Evolutionary conservation across 805 yeast genomes (phyloP).

Genomic region (Scheffersomyces amazonensis): DNA sequence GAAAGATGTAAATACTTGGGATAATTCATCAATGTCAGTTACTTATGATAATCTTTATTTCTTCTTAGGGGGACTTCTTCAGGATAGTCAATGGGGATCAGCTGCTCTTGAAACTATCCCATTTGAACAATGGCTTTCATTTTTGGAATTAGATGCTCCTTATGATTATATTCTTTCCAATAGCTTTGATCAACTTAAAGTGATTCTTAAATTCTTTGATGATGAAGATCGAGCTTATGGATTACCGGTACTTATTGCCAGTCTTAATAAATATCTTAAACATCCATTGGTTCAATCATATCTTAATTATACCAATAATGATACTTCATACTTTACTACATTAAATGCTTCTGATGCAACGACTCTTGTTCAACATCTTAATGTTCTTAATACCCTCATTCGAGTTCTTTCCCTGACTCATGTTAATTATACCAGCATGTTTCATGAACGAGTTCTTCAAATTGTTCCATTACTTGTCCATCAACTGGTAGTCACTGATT

Average conservation of each 20-base stretch:
- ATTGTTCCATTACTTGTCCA: slow-evolving; percentile 39
- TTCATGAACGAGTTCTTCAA: slow-evolving; percentile 42
- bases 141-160: slow-evolving; percentile 52
- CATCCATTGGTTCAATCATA: slow-evolving; percentile 22
- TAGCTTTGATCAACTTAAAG: slow-evolving; percentile 50
- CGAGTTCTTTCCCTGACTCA: slow-evolving; percentile 55
- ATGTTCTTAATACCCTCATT: slow-evolving; percentile 42
- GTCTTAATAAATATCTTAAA: slow-evolving; percentile 26
- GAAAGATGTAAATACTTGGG: slow-evolving; percentile 50
- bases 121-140: slow-evolving; percentile 44
- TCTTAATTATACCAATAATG: slow-evolving; percentile 26
- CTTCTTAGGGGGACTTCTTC: slow-evolving; percentile 51
- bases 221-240: slow-evolving; percentile 53
- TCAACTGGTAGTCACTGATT: slow-evolving; percentile 39
- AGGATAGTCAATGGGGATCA: slow-evolving; percentile 48
- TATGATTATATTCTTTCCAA: slow-evolving; percentile 59
- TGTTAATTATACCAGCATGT: slow-evolving; percentile 49
- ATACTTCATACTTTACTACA: slow-evolving; percentile 33
- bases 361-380: slow-evolving; percentile 29
- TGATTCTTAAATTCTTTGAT: slow-evolving; percentile 55
- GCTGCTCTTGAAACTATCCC: slow-evolving; percentile 35
- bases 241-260: slow-evolving; percentile 31
- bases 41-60: slow-evolving; percentile 49
- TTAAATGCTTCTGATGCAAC: slow-evolving; percentile 32
- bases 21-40: slow-evolving; percentile 42